Conservation (phyloP, 2,329 filamentous ascomycete species). For the Hirsutella rhossiliensis region DNA sequence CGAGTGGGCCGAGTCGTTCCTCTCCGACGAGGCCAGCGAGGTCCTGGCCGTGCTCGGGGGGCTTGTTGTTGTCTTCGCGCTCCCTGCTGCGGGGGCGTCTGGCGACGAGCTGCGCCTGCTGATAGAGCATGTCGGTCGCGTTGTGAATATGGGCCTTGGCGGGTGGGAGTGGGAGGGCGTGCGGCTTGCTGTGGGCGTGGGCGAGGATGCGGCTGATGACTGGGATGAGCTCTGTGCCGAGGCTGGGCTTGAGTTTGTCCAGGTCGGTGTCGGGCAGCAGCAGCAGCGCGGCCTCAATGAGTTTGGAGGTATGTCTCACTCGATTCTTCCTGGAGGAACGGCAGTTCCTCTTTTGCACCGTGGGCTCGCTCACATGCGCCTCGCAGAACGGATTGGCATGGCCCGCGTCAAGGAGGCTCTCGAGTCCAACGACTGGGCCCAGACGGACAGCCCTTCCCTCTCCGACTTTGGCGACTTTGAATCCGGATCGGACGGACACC, state of each 20-base stretch:
- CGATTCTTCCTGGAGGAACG: background rate
- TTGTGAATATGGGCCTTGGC: conserved; percentile 44
- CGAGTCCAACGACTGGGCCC: conserved; percentile 53
- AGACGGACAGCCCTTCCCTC: conserved; percentile 17
- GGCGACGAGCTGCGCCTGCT: conserved; percentile 23
- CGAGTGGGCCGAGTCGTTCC: conserved; percentile 47
- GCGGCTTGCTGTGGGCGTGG: conserved; percentile 45
- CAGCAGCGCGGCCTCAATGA: conserved; percentile 35
- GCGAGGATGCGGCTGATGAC: conserved; percentile 34
- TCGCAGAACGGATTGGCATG: conserved; percentile 46
- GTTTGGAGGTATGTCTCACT: conserved; percentile 36
- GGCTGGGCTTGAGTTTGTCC: conserved; percentile 50
- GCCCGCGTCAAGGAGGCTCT: conserved; percentile 48
- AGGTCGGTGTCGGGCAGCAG: conserved; percentile 27
- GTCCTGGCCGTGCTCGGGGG: conserved; percentile 50
- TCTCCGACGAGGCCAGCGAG: conserved; percentile 47
- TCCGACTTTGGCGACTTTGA: conserved; percentile 1
- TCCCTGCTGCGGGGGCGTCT: conserved; percentile 5
- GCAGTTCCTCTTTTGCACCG: too few species aligned
- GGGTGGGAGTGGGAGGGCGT: conserved; percentile 56
- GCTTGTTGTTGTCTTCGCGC: conserved; percentile 32
- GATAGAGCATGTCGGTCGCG: conserved; percentile 38
- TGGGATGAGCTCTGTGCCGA: conserved; percentile 51
- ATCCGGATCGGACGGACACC: conserved; percentile 8
- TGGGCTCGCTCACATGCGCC: background rate